Conservation (phyloP, 139 green algal species). For the Tetradesmus lagerheimii region DNA sequence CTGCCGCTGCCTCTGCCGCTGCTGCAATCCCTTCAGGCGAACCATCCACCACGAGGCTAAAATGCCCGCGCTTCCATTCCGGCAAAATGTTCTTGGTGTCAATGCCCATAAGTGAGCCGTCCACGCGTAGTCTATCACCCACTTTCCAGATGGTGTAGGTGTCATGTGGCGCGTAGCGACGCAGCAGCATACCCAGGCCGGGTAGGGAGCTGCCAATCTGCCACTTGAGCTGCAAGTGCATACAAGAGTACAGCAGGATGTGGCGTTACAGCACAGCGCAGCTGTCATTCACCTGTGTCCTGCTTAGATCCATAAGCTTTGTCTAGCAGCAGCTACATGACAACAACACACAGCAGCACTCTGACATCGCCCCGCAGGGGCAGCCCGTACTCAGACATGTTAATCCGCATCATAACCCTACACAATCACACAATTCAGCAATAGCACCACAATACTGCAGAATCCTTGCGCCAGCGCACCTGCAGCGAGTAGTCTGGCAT, state of each 20-base stretch:
- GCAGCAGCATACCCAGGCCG: conserved; percentile 78
- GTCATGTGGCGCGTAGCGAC: conserved; percentile 81
- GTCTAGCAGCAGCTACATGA: too few species aligned
- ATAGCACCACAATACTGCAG: too few species aligned
- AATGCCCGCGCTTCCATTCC: conserved; percentile 83
- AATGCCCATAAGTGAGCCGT: conserved; percentile 74
- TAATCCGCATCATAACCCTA: too few species aligned
- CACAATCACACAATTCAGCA: too few species aligned
- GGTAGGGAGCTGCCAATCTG: conserved; percentile 74
- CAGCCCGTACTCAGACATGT: too few species aligned
- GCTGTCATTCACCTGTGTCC: too few species aligned
- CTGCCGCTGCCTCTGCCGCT: conserved; percentile 34
- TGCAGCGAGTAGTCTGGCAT: conserved; percentile 82
- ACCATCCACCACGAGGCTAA: conserved; percentile 83
- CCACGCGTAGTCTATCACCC: conserved; percentile 40
- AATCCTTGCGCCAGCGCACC: too few species aligned
- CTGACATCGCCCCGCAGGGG: too few species aligned
- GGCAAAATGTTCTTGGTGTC: conserved; percentile 73
- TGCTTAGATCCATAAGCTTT: too few species aligned
- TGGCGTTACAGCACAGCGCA: too few species aligned
- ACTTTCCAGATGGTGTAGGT: conserved; percentile 82
- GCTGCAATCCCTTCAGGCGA: conserved; percentile 37
- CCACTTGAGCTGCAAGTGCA: conserved; percentile 75
- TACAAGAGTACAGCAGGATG: background rate
- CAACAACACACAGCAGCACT: too few species aligned